Base-by-base conservation (phyloP, 2,329 filamentous ascomycete species). In the Westerdykella ornata region DNA sequence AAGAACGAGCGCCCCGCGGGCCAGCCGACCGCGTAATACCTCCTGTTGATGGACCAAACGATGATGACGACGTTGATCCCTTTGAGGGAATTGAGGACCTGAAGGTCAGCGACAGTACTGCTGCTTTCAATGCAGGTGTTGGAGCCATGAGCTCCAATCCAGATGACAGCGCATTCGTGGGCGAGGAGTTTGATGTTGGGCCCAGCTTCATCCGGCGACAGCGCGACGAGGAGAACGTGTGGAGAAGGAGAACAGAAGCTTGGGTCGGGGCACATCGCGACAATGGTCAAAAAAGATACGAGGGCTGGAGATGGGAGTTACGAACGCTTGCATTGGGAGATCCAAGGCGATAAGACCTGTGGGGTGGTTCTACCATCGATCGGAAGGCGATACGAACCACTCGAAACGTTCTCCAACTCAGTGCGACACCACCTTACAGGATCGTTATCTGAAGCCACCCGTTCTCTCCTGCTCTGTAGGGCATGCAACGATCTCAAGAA, bases 151-250 rank as follows among this genome's bases (percentile, higher is more conserved):
- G 20, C 13, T 16, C 31, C 35, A 49, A 51, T 29, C 37, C 44
- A 17, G 54, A 65, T 14, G 63, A 66, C 14, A 34, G 33, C 31
- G 49, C 59, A n/a, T 63, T 66, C 67, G 85, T 96, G 11, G 88
- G 88, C 39, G 92, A 98, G 67, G 92, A 98, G 63, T 98, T 98
- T 57, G 92, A 98, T 61, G 88, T 98, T 42, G 92, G 92, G 0
- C 92, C 90, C 3, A 88, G 94, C 64, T 98, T 97, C 60, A 82
- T 97, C 48, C 77, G 83, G 54, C 76, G 89, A 48, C 90, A 97
- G 61, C 78, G 85, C 45, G 88, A 90, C 57, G 92, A 98, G 68
- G 92, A 98, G 68, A 83, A 87, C 36, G 77, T 86, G 46, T 98
- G 92, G 92, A 77, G 84, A 52, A 82, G 82, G 63, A 90, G 89